These are phyloP conservation scores for Chrysanthemum seticuspe DNA, from an alignment of 129 eudicot species.

Conservation along the genomic window DNA sequence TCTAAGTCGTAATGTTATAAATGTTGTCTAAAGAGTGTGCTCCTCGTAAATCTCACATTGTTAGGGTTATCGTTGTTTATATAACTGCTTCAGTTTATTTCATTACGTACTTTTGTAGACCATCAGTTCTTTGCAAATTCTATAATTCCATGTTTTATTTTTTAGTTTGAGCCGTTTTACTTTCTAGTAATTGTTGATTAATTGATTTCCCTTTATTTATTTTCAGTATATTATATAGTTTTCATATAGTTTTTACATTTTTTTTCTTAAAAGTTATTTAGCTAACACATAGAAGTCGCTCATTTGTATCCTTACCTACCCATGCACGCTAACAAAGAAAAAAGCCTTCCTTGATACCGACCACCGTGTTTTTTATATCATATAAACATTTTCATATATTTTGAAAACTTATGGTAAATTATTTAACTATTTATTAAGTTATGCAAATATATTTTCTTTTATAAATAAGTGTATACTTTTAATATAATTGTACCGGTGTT, in stretches of 20 bases:
- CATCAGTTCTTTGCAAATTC: too few species aligned
- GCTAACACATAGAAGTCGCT: background rate
- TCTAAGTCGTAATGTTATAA: too few species aligned
- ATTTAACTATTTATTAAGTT: background rate
- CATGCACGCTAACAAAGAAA: conserved; percentile 27
- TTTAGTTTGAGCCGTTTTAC: too few species aligned
- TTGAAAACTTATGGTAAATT: background rate
- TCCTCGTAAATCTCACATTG: too few species aligned
- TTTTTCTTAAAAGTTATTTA: background rate
- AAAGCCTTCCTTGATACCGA: background rate
- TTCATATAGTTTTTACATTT: background rate
- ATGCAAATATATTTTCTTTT: background rate
- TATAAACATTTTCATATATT: too few species aligned
- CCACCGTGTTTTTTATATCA: conserved; percentile 9
- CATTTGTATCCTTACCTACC: conserved; percentile 24
- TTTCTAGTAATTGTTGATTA: background rate
- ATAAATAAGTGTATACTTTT: too few species aligned
- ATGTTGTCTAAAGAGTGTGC: too few species aligned
- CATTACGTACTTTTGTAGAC: too few species aligned
- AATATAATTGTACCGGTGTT: background rate
- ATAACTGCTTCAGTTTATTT: too few species aligned
- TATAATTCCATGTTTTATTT: too few species aligned
- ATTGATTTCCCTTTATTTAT: background rate
- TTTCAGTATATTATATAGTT: background rate
- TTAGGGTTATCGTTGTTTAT: too few species aligned